Percentiles rank a stretch among this genome's conserved stretches.
Evolutionary conservation across 257 asterid species (phyloP).

Genomic region (Plectranthus barbatus): DNA sequence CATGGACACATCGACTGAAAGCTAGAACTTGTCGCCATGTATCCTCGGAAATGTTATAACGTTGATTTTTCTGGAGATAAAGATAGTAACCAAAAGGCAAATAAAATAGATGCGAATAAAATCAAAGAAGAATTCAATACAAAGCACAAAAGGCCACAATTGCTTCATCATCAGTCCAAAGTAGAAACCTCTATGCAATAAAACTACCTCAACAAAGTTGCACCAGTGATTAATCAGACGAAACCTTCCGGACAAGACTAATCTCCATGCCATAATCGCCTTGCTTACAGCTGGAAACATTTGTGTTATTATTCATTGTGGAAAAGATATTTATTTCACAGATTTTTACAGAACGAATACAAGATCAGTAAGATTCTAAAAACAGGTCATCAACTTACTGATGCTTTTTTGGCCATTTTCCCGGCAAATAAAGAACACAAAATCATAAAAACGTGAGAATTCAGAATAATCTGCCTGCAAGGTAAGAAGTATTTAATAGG

Average conservation of each 20-base stretch:
- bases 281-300: constrained; percentile 72
- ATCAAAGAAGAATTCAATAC: background rate
- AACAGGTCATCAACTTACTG: constrained; percentile 46
- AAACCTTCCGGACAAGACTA: constrained; percentile 85
- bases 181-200: constrained; percentile 22
- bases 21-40: constrained; percentile 94
- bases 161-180: background rate
- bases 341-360: background rate
- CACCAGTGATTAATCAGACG: constrained; percentile 89
- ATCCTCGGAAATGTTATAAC: constrained; percentile 91
- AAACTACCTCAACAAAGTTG: constrained; percentile 71
- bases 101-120: background rate
- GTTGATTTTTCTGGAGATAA: constrained; percentile 60
- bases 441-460: constrained; percentile 78
- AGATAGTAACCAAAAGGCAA: background rate
- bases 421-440: constrained; percentile 90
- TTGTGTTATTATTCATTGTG: background rate
- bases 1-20: constrained; percentile 90
- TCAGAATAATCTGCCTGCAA: constrained; percentile 67
- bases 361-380: background rate
- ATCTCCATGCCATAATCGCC: constrained; percentile 89
- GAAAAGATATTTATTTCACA: background rate
- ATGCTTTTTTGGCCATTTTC: constrained; percentile 91
- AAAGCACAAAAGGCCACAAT: background rate
- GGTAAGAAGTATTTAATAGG: constrained; percentile 13